Evolutionary conservation across 1,139 yeast genomes (phyloP).

Genomic region (Suhomyces bolitotheri): DNA sequence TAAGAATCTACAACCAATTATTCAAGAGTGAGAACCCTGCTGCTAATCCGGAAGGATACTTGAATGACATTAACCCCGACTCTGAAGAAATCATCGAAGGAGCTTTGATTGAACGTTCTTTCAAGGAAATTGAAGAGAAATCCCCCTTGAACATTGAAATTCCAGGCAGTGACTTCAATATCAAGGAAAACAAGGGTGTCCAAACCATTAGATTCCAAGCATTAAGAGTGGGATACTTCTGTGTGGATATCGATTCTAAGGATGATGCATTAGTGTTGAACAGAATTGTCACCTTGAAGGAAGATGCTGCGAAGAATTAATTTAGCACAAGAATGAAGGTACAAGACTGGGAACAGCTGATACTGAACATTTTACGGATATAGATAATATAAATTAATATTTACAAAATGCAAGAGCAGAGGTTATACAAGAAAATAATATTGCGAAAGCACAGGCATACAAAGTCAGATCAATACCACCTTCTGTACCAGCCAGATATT

Average conservation of each 20-base stretch:
- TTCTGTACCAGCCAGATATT: too few relatives aligned
- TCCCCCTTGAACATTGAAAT: constrained; percentile 78
- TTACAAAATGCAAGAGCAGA: not conserved
- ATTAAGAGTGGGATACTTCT: constrained; percentile 93
- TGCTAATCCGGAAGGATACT: constrained; percentile 82
- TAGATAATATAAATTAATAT: not conserved
- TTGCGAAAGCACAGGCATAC: too few relatives aligned
- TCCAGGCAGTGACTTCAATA: constrained; percentile 68
- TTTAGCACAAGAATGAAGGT: too few relatives aligned
- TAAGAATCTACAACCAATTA: constrained; percentile 83
- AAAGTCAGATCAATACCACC: too few relatives aligned
- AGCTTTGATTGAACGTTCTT: constrained; percentile 80
- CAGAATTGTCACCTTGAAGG: constrained; percentile 88
- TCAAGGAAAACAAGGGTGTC: constrained; percentile 59
- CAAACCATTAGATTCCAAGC: constrained; percentile 98
- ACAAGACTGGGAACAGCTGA: too few relatives aligned
- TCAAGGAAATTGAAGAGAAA: constrained; percentile 61
- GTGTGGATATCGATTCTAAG: constrained; percentile 78
- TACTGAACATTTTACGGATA: not conserved
- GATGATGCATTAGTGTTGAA: constrained; percentile 67
- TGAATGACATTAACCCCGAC: constrained; percentile 77
- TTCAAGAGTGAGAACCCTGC: constrained; percentile 92
- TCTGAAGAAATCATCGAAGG: constrained; percentile 67
- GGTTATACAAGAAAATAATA: too few relatives aligned
- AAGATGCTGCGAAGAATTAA: constrained; percentile 51